phyloP scores from a whole-genome alignment of 371 early-diverging fungal species.

The Phascolomyces articulosus region DNA sequence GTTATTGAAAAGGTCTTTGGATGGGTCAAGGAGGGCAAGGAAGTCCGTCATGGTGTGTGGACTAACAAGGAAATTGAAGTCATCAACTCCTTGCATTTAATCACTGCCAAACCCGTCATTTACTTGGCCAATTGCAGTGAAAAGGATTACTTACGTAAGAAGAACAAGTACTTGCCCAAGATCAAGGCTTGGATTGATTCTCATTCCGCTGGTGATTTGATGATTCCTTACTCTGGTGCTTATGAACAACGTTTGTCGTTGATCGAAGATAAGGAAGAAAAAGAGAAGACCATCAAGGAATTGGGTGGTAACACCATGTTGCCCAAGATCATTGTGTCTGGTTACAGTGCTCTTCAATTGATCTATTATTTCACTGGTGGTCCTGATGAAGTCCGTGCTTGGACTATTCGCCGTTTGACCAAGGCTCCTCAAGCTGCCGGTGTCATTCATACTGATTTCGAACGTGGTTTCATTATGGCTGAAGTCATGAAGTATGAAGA shows the following conservation, averaged over 20 bases:
- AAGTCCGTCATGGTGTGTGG: slow-evolving; percentile 91
- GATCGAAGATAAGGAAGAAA: slow-evolving; percentile 56
- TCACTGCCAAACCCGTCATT: slow-evolving; percentile 98
- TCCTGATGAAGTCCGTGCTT: slow-evolving; percentile 92
- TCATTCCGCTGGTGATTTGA: slow-evolving; percentile 82
- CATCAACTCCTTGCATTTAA: slow-evolving; percentile 89
- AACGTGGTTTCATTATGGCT: slow-evolving; percentile 97
- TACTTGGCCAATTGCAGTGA: slow-evolving; percentile 96
- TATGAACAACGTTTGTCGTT: slow-evolving; percentile 70
- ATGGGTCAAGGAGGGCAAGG: slow-evolving; percentile 77
- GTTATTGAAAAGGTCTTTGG: slow-evolving; percentile 76
- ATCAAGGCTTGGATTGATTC: slow-evolving; percentile 94
- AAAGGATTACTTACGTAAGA: slow-evolving; percentile 86
- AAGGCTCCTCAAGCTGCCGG: slow-evolving; percentile 98
- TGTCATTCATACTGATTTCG: slow-evolving; percentile 92
- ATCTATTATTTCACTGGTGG: slow-evolving; percentile 99
- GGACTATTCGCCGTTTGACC: slow-evolving; percentile 93
- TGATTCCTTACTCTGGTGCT: slow-evolving; percentile 91
- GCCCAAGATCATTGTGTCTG: slow-evolving; percentile 91
- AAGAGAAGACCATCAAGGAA: slow-evolving; percentile 65
- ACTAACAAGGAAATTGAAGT: slow-evolving; percentile 89
- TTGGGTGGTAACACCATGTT: slow-evolving; percentile 67
- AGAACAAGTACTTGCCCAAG: slow-evolving; percentile 92
- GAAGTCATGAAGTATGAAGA: slow-evolving; percentile 95
- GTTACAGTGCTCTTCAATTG: slow-evolving; percentile 89